These are phyloP conservation scores for Aureobasidium subglaciale DNA, from an alignment of 2,329 filamentous ascomycete species.

Conservation along the genomic window DNA sequence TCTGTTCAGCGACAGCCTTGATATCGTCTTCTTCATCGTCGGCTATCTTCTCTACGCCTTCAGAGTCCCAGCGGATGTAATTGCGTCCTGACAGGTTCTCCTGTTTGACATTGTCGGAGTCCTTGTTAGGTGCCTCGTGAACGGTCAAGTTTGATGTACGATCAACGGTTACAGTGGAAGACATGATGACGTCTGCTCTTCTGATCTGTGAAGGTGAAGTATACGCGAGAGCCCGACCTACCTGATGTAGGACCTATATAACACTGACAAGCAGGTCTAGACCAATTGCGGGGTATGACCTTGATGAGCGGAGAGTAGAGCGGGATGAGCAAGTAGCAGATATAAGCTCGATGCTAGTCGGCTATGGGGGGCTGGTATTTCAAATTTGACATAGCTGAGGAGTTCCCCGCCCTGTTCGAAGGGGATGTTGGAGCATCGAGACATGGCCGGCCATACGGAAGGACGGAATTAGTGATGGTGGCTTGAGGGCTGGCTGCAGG, in stretches of 20 bases:
- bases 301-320: background rate
- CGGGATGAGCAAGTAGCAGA: background rate
- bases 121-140: slow-evolving; percentile 13
- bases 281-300: background rate
- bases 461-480: slow-evolving; percentile 1
- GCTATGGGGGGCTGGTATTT: background rate
- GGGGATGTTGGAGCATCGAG: background rate
- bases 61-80: slow-evolving; percentile 37
- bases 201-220: background rate
- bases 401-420: background rate
- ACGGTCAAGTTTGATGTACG: slow-evolving; percentile 16
- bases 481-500: slow-evolving; percentile 5
- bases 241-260: background rate
- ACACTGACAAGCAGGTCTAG: background rate
- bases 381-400: slow-evolving; percentile 6
- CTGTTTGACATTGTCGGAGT: background rate
- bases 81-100: slow-evolving; percentile 21
- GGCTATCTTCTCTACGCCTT: slow-evolving; percentile 35
- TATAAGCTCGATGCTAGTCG: slow-evolving; percentile 4
- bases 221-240: background rate
- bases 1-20: slow-evolving; percentile 38
- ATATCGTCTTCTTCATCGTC: slow-evolving; percentile 38
- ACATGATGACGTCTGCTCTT: background rate
- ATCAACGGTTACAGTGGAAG: slow-evolving; percentile 11
- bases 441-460: slow-evolving; percentile 8